Base-by-base conservation (phyloP, 2,329 filamentous ascomycete genomes). In the Aspergillus ibericus region DNA sequence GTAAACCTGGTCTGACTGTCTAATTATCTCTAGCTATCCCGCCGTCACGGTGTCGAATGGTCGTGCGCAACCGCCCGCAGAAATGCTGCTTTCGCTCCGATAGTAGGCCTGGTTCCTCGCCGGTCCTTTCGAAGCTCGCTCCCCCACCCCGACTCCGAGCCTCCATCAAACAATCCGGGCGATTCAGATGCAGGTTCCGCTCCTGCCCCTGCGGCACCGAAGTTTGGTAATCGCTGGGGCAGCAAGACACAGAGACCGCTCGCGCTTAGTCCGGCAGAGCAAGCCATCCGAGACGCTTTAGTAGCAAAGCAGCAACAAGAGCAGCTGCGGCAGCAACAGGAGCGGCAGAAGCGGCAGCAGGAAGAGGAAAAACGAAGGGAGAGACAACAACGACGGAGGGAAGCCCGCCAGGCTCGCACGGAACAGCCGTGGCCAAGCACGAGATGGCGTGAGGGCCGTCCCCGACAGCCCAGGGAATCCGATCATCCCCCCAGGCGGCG, bases 41-140 rank as follows among this genome's bases (percentile, higher is more conserved):
- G 73, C 61, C 70, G 70, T 65, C 70, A 73, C 59, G 70, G 71
- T 61, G 62, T 77, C 67, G 76, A 77, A 65, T 69, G 76, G 66
- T 71, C 72, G 54, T 73, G 72, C 66, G 68, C 72, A 56, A 67
- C 70, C 46, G 67, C 68, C 56, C 63, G 61, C 54, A 66, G 63
- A 62, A 56, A 64, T 63, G 56, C 66, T 59, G 55, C 64, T 54
- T 59, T 63, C 49, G 22, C 57, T 40, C 59, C 65, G 42, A 53
- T 60, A 32, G 51, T 66, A 53, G 56, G 55, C 42, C 60, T 61
- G 48, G 38, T 63, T 35, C 65, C 69, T 55, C 68, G 70, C 58
- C 74, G 76, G 55, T 62, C 65, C 6, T 77, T 79, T 60, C 72
- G 67, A 46, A 70, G 72, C 10, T 75, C 71, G 40, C 53, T 60